Conservation (phyloP, 1,284 basidiomycete species). For the Mycena sp. region DNA sequence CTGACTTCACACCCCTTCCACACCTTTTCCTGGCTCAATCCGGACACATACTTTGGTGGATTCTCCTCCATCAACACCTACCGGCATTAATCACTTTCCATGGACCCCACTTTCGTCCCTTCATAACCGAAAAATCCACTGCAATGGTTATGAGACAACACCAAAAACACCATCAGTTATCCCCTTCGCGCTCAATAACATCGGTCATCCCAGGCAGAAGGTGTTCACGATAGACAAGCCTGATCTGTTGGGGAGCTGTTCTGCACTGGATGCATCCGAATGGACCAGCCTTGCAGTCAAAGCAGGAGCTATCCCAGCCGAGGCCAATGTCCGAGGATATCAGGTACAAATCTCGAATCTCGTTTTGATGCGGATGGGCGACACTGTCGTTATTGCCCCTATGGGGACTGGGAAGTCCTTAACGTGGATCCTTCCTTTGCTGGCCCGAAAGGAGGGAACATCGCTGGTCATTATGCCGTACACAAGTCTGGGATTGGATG, state of each 20-base stretch:
- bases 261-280: not conserved
- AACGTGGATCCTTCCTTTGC: conserved; percentile 31
- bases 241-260: not conserved
- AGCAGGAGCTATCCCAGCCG: not conserved
- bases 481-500: conserved; percentile 35
- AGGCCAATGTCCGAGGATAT: not conserved
- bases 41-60: not conserved
- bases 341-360: conserved; percentile 12
- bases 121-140: not conserved
- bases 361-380: conserved; percentile 3
- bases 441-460: conserved; percentile 29
- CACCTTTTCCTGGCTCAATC: not conserved
- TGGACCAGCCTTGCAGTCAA: not conserved
- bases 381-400: conserved; percentile 27
- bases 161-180: conserved; percentile 2
- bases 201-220: too few relatives aligned
- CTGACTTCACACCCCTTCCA: not conserved
- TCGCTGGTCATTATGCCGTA: conserved; percentile 35
- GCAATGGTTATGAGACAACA: conserved; percentile 1
- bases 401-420: conserved; percentile 35
- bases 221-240: too few relatives aligned
- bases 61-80: not conserved
- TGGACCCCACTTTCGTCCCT: not conserved
- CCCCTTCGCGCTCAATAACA: conserved; percentile 3
- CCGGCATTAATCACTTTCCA: not conserved